Conservation (phyloP, 495 filamentous ascomycete genomes). For the Lindgomyces ingoldianus region DNA sequence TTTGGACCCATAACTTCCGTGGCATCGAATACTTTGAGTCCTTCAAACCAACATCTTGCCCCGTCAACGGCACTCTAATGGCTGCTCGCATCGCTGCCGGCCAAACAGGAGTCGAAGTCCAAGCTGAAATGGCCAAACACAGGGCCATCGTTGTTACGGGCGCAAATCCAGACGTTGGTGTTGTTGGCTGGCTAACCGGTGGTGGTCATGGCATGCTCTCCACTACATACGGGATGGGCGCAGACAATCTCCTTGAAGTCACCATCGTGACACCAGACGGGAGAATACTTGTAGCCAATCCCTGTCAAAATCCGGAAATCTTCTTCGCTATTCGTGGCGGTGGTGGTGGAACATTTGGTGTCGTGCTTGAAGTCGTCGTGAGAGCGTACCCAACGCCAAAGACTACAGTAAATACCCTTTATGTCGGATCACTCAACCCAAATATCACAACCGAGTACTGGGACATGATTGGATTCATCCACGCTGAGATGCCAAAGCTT, state of each 20-base stretch:
- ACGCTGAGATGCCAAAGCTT: constrained; percentile 20
- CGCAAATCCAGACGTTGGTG: constrained; percentile 20
- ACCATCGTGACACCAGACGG: constrained; percentile 33
- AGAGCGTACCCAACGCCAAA: constrained; percentile 26
- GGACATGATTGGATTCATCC: constrained; percentile 27
- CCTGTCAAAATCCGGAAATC: constrained; percentile 25
- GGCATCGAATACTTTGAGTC: constrained; percentile 16
- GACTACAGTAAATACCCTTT: constrained; percentile 8
- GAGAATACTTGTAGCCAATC: constrained; percentile 17
- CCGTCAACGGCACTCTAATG: constrained; percentile 11
- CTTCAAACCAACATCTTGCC: constrained; percentile 27
- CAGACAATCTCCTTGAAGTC: constrained; percentile 32
- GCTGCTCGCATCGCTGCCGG: constrained; percentile 36
- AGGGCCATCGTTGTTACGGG: constrained; percentile 31
- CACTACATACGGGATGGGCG: constrained; percentile 29
- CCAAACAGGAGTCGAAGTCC: constrained; percentile 19
- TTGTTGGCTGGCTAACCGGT: constrained; percentile 28
- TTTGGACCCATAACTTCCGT: constrained; percentile 36
- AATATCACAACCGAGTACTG: constrained; percentile 24
- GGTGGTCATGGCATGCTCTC: constrained; percentile 29
- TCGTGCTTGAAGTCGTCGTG: constrained; percentile 28
- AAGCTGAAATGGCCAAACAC: constrained; percentile 19
- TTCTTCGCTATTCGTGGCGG: constrained; percentile 36
- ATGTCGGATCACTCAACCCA: constrained; percentile 1
- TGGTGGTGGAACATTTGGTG: constrained; percentile 33